Conservation (phyloP, 441 rosid species). For the Pelargonium cotyledonis region DNA sequence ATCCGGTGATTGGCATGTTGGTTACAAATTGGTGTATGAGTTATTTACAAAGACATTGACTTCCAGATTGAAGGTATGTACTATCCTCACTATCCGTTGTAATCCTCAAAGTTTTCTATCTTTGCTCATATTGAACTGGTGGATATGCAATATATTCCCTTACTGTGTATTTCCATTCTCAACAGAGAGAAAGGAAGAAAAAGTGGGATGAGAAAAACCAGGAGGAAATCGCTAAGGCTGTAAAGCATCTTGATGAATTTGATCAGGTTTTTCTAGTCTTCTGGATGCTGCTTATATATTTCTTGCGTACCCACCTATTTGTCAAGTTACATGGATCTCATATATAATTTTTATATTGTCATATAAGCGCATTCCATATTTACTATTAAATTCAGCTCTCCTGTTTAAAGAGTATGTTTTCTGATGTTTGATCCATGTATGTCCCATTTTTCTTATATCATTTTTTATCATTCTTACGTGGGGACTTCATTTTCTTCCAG, state of each 20-base stretch:
- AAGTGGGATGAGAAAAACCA: slow-evolving; percentile 84
- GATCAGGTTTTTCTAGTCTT: slow-evolving; percentile 53
- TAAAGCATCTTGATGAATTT: slow-evolving; percentile 67
- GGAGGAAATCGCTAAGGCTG: slow-evolving; percentile 82
- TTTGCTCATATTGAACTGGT: not conserved
- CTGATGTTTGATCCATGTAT: not conserved
- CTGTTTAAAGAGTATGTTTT: not conserved
- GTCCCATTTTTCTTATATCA: not conserved
- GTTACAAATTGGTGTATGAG: slow-evolving; percentile 76
- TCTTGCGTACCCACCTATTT: slow-evolving; percentile 7
- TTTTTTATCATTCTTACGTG: not conserved
- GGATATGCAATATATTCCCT: slow-evolving; percentile 8
- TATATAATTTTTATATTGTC: not conserved
- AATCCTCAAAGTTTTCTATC: not conserved
- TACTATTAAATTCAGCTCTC: not conserved
- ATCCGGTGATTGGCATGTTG: slow-evolving; percentile 91
- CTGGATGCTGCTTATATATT: slow-evolving; percentile 18
- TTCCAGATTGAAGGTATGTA: slow-evolving; percentile 75
- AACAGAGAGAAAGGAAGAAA: slow-evolving; percentile 80
- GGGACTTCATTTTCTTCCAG: slow-evolving; percentile 6
- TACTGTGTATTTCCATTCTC: slow-evolving; percentile 6
- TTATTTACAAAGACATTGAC: slow-evolving; percentile 63
- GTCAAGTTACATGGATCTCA: not conserved
- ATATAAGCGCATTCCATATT: not conserved
- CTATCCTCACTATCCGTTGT: not conserved